Base-by-base conservation (phyloP, 2,329 filamentous ascomycete genomes). In the Aspergillus arachidicola region DNA sequence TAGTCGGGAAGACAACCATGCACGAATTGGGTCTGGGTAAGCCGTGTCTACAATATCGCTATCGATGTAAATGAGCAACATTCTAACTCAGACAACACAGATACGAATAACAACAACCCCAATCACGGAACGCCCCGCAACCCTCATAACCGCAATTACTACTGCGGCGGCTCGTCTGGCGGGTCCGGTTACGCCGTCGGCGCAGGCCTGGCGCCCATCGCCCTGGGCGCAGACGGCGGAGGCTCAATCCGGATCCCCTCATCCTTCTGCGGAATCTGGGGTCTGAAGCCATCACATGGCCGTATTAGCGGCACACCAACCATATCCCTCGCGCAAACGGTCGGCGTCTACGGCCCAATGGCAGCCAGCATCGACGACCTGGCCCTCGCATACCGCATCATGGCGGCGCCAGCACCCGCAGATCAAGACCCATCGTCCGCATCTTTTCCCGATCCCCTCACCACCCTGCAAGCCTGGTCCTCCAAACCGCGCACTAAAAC, bases 81-180 rank as follows among this genome's bases (percentile, higher is more conserved):
- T 21, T 38, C 57, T 28, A 21, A 62, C 51, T 12, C 12, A 16
- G 48, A 26, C 21, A 64, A 55, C 56, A 59, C 60, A 80, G 91
- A 95, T 71, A 92, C 91, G 0, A 93, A 86, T n/a, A 93, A 93
- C 67, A 93, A 93, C 75, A 96, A 96, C 72, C 86, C 88, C 6
- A 84, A 82, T 45, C 89, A 87, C 73, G 92, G 92, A 43, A 93
- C 91, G 0, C 90, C 92, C 0, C 83, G 86, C 21, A 95, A 96
- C 76, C 93, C 91, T 68, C 86, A 91, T 76, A 94, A 94, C 77
- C 81, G 83, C 21, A 76, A 83, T 3, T 95, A 93, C 81, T 96
- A 93, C 74, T 88, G 90, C 5, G 92, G 92, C 55, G 92, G 92
- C 32, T 94, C 91, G 0, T 93, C 92, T 0, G 91, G 91, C 2